A percentile compares a stretch with the other conserved stretches of the same genome.
Evolutionary conservation across 2,329 filamentous ascomycete genomes (phyloP).

Genomic region (Lasiodiplodia hormozganensis): DNA sequence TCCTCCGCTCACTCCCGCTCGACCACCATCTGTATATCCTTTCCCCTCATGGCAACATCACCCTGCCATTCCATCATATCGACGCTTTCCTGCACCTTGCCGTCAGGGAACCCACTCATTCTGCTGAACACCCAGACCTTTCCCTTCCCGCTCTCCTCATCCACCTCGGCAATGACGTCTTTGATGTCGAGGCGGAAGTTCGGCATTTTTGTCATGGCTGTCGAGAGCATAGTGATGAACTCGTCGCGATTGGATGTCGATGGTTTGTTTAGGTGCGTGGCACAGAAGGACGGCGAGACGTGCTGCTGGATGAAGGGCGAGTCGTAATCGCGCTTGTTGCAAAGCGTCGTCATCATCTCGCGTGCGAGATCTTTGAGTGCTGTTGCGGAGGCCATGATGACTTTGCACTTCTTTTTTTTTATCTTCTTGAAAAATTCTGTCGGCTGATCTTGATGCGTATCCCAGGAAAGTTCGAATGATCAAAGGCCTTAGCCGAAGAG

Average conservation of each 20-base stretch:
- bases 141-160: background rate
- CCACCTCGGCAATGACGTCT: slow-evolving; percentile 4
- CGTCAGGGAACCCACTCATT: slow-evolving; percentile 10
- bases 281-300: background rate
- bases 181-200: slow-evolving; percentile 1
- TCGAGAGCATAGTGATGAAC: background rate
- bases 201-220: background rate
- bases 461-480: background rate
- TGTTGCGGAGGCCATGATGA: background rate
- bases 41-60: slow-evolving; percentile 3
- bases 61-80: slow-evolving; percentile 24
- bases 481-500: background rate
- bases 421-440: background rate
- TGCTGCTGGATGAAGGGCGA: slow-evolving; percentile 10
- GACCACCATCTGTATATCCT: slow-evolving; percentile 13
- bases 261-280: background rate
- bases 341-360: slow-evolving; percentile 10
- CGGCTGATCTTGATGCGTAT: background rate
- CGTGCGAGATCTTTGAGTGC: slow-evolving; percentile 10
- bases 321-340: slow-evolving; percentile 5
- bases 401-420: background rate
- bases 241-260: background rate
- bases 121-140: slow-evolving; percentile 17
- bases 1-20: background rate
- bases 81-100: slow-evolving; percentile 3